A percentile compares a stretch with the other conserved stretches of the same genome.
Conservation (phyloP, 176 grass and related monocot species). For the Aegilops longissima region DNA sequence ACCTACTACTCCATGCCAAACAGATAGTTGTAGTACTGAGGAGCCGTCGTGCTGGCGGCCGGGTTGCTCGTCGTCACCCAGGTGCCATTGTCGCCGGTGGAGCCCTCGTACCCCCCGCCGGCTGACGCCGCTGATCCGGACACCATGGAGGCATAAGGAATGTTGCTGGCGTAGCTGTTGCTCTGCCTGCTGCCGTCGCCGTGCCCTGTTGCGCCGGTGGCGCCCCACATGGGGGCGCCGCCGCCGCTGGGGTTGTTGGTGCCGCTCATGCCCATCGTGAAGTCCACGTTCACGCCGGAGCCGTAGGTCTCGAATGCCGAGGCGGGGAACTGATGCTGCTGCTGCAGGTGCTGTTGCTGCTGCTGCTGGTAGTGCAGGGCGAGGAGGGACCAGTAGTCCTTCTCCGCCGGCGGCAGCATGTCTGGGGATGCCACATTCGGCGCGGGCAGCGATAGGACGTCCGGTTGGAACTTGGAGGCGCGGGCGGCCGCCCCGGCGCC, state of each 20-base stretch:
- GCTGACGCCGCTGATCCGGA: constrained; percentile 26
- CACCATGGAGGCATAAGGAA: constrained; percentile 58
- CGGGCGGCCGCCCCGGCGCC: constrained; percentile 29
- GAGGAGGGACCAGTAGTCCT: constrained; percentile 68
- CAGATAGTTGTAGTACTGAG: constrained; percentile 68
- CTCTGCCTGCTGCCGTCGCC: constrained; percentile 43
- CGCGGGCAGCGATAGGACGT: neutral
- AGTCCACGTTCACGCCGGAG: constrained; percentile 75
- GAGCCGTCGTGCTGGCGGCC: constrained; percentile 39
- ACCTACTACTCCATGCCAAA: constrained; percentile 84
- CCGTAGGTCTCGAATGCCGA: constrained; percentile 62
- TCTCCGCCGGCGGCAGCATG: constrained; percentile 41
- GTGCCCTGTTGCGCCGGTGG: constrained; percentile 35
- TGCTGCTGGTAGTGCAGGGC: constrained; percentile 71
- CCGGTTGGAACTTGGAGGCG: constrained; percentile 32
- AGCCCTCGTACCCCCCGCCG: constrained; percentile 44
- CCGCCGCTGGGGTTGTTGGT: constrained; percentile 5
- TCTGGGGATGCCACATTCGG: neutral
- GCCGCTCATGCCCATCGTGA: constrained; percentile 53
- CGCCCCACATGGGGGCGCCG: constrained; percentile 37
- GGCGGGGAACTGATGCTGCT: constrained; percentile 3
- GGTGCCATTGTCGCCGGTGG: constrained; percentile 51
- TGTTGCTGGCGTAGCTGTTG: constrained; percentile 42
- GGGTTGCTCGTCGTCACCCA: constrained; percentile 48
- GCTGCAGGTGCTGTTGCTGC: constrained; percentile 42